Conservation (phyloP, 495 filamentous ascomycete species). For the Talaromyces adpressus region DNA sequence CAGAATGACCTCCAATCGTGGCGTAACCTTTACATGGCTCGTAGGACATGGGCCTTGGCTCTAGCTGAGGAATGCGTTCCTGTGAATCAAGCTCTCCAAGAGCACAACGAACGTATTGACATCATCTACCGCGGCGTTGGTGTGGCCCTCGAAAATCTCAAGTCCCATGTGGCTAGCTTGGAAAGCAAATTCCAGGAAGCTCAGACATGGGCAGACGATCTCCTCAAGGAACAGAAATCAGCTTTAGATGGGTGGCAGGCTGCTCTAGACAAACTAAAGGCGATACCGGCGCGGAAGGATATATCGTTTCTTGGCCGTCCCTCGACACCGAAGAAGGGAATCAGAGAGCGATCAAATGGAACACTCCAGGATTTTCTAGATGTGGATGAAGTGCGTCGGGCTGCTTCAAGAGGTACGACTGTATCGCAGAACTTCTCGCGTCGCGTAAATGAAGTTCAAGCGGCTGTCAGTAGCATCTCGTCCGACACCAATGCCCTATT, state of each 20-base stretch:
- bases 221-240: slow-evolving; percentile 61
- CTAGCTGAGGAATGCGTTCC: slow-evolving; percentile 56
- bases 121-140: slow-evolving; percentile 66
- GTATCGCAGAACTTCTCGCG: slow-evolving; percentile 46
- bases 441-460: slow-evolving; percentile 44
- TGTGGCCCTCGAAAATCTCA: slow-evolving; percentile 74
- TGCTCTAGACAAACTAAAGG: slow-evolving; percentile 54
- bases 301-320: slow-evolving; percentile 44
- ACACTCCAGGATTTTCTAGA: slow-evolving; percentile 72
- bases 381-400: slow-evolving; percentile 54
- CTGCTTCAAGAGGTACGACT: slow-evolving; percentile 42
- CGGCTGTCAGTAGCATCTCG: slow-evolving; percentile 43
- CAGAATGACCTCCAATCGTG: slow-evolving; percentile 71
- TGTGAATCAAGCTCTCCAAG: slow-evolving; percentile 46
- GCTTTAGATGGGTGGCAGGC: slow-evolving; percentile 62
- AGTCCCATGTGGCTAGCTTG: slow-evolving; percentile 65
- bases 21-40: slow-evolving; percentile 69
- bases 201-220: slow-evolving; percentile 62
- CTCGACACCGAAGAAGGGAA: slow-evolving; percentile 33
- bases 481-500: slow-evolving; percentile 48
- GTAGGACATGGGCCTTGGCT: slow-evolving; percentile 65
- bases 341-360: slow-evolving; percentile 22
- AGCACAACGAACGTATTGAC: slow-evolving; percentile 56
- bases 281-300: slow-evolving; percentile 53
- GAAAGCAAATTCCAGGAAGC: slow-evolving; percentile 68